phyloP scores from a whole-genome alignment of 768 basidiomycete species.

The Saitozyma sp. region DNA sequence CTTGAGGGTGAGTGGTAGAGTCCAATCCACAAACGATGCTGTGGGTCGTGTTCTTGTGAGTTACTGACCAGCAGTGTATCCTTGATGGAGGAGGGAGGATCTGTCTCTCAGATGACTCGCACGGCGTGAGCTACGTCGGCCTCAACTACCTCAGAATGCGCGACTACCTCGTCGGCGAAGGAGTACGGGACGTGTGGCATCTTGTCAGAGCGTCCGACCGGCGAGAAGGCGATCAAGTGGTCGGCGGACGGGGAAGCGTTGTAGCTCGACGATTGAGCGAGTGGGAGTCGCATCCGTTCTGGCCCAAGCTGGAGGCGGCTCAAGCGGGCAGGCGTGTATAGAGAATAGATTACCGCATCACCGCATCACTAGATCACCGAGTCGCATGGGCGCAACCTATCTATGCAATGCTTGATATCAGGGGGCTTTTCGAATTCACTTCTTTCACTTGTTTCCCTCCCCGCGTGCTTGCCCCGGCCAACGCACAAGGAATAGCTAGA shows the following conservation, averaged over 20 bases:
- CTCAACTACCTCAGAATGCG: conserved; percentile 72
- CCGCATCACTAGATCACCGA: no score
- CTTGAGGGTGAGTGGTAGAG: conserved; percentile 61
- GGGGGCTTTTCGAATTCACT: no score
- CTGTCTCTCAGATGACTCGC: conserved; percentile 91
- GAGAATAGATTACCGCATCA: no score
- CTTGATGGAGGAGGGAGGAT: conserved; percentile 69
- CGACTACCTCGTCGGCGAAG: conserved; percentile 65
- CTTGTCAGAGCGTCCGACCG: conserved; percentile 26
- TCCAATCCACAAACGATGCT: neutral
- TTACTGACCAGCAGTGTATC: conserved; percentile 61
- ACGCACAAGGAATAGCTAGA: conserved; percentile 1
- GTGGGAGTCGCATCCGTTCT: conserved; percentile 41
- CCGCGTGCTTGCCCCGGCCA: no score
- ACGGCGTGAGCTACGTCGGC: conserved; percentile 83
- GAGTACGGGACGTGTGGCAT: conserved; percentile 59
- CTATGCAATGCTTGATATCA: no score
- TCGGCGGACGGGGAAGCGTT: conserved; percentile 29
- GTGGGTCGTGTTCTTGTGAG: conserved; percentile 6
- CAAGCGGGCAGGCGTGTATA: neutral
- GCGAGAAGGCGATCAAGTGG: conserved; percentile 10
- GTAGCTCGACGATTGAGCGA: conserved; percentile 21
- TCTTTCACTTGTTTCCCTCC: no score
- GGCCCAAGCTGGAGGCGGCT: conserved; percentile 17
- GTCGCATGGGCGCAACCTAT: no score